Conservation (phyloP, 441 rosid species). For the Erodium texanum region DNA sequence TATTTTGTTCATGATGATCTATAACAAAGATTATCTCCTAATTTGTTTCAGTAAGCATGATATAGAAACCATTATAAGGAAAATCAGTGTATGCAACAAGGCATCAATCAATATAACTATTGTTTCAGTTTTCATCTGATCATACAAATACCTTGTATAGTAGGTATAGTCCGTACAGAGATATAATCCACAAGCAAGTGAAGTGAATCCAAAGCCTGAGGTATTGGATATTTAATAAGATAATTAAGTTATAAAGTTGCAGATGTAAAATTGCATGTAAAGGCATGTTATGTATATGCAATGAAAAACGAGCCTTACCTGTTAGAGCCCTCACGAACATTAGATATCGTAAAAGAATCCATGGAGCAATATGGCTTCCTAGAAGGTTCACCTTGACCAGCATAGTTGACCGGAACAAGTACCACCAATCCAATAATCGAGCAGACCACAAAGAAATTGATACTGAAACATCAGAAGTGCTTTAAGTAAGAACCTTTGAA, state of each 20-base stretch:
- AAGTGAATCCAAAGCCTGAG: slow-evolving; percentile 93
- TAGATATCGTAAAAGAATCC: slow-evolving; percentile 73
- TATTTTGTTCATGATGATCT: neutral
- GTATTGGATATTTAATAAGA: neutral
- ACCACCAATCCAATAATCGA: slow-evolving; percentile 54
- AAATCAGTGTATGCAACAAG: neutral
- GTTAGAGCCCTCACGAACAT: slow-evolving; percentile 57
- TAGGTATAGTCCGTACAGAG: slow-evolving; percentile 60
- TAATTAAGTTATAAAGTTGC: neutral
- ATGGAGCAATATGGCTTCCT: slow-evolving; percentile 26
- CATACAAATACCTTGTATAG: slow-evolving; percentile 46
- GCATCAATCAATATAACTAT: neutral
- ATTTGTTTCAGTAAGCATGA: neutral
- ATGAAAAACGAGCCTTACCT: slow-evolving; percentile 30
- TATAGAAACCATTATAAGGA: neutral
- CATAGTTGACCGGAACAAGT: slow-evolving; percentile 73
- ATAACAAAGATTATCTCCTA: neutral
- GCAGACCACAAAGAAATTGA: slow-evolving; percentile 58
- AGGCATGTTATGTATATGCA: neutral
- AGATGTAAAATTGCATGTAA: neutral
- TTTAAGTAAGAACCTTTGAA: slow-evolving; percentile 1
- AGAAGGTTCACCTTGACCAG: slow-evolving; percentile 38
- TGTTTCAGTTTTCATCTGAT: neutral
- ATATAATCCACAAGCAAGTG: slow-evolving; percentile 64
- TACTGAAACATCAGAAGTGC: slow-evolving; percentile 29